These are phyloP conservation scores for Solanum aculeatissimum DNA, from an alignment of 305 asterid species.

Conservation along the genomic window DNA sequence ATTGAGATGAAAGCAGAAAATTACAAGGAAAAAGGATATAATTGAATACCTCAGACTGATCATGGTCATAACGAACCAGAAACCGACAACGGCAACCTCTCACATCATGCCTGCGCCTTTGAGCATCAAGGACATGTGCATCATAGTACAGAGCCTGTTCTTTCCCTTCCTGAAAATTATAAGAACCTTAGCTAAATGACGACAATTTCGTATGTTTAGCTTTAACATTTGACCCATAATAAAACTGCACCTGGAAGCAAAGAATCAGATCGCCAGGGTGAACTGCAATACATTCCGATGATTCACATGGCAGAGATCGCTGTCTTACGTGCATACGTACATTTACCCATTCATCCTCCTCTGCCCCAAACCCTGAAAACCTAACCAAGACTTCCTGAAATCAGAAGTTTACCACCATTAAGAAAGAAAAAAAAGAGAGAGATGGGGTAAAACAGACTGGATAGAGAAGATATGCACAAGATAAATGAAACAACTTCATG, in stretches of 20 bases:
- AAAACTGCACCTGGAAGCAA: constrained; percentile 75
- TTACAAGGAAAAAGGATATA: background rate
- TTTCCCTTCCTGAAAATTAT: constrained; percentile 69
- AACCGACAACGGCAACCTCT: constrained; percentile 97
- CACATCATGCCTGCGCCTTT: constrained; percentile 85
- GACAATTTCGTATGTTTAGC: background rate
- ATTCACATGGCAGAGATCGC: constrained; percentile 90
- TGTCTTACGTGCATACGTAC: constrained; percentile 70
- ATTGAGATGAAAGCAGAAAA: background rate
- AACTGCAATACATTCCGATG: constrained; percentile 87
- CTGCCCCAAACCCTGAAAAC: constrained; percentile 86
- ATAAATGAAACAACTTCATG: background rate
- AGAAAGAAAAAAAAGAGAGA: background rate
- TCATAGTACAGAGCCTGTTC: constrained; percentile 94
- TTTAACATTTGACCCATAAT: background rate
- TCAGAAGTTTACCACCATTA: constrained; percentile 5
- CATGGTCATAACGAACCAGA: constrained; percentile 89
- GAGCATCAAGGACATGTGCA: constrained; percentile 94
- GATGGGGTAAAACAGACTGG: background rate
- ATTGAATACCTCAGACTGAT: constrained; percentile 71
- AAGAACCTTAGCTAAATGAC: constrained; percentile 8
- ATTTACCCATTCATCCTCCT: constrained; percentile 97
- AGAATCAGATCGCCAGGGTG: constrained; percentile 70
- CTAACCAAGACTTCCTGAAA: constrained; percentile 89
- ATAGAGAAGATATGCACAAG: background rate